phyloP scores from a whole-genome alignment of 768 basidiomycete genomes.

The Lactarius tabidus region DNA sequence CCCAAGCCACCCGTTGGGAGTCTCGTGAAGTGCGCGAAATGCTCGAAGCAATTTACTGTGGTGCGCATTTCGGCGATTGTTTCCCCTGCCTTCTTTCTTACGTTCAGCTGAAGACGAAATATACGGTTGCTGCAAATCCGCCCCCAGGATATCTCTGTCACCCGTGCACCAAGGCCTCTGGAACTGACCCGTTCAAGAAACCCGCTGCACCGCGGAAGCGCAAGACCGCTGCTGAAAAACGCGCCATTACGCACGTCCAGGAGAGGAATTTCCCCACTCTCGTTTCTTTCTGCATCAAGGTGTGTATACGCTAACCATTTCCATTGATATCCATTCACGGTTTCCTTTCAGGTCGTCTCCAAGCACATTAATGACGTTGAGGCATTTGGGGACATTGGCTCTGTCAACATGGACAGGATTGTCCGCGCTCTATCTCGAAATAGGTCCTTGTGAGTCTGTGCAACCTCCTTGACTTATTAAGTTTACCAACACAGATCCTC shows the following conservation, averaged over 20 bases:
- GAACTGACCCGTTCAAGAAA: conserved; percentile 85
- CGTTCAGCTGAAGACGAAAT: conserved; percentile 61
- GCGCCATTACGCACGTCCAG: conserved; percentile 65
- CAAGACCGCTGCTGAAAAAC: conserved; percentile 59
- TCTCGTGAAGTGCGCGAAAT: conserved; percentile 77
- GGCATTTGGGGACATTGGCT: conserved; percentile 82
- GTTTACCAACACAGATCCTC: conserved; percentile 2
- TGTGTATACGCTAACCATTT: conserved; percentile 31
- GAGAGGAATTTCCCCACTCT: conserved; percentile 65
- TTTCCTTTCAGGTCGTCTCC: conserved; percentile 63
- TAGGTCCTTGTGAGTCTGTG: conserved; percentile 61
- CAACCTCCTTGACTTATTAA: not conserved
- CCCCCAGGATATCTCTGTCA: conserved; percentile 82
- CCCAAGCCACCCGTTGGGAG: conserved; percentile 69
- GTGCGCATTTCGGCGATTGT: conserved; percentile 43
- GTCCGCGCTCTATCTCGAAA: conserved; percentile 79
- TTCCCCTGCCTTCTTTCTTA: not conserved
- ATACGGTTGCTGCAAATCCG: conserved; percentile 70
- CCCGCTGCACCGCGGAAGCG: conserved; percentile 56
- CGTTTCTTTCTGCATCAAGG: conserved; percentile 78
- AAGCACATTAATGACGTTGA: conserved; percentile 87
- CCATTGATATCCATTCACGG: not conserved
- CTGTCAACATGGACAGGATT: conserved; percentile 79
- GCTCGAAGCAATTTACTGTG: conserved; percentile 82
- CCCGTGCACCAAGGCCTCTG: conserved; percentile 72